Base-by-base conservation (phyloP, 805 yeast species). In the Saturnispora diversa region DNA sequence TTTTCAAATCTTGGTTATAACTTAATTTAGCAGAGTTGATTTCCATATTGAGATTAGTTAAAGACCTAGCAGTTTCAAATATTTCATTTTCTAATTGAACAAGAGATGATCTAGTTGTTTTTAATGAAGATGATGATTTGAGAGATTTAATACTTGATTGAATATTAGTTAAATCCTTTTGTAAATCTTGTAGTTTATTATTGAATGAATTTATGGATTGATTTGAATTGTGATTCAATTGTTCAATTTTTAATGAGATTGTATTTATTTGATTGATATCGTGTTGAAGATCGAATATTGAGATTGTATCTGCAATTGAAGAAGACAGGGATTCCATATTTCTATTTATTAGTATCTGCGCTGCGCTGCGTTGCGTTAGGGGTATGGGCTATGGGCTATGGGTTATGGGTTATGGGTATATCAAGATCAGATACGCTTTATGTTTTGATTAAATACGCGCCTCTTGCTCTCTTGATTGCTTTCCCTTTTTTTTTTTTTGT, bases 41-140 rank as follows among this genome's bases (percentile, higher is more conserved):
- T 50, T 63, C 65, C 51, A 72, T 68, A 28, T 65, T 58, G 34
- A 76, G 55, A 37, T 70, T 75, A 26, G 73, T 72, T 43, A 77
- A 59, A 20, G 62, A 68, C 47, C 71, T 74, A 3, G 80, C 80
- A 7, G 75, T 53, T 7, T 68, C 55, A 32, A 77, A 68, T 36
- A 76, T 74, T 27, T 63, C 54, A 30, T 63, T 64, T 46, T 74
- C 78, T 10, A 62, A 49, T 10, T 54, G 50, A 24, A 59, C 58
- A 12, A 66, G 50, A 12, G 60, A 59, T 1, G 49, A 43, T 26
- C 59, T 56, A 6, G 58, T 50, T n/a, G 60, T 61, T 17, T 48
- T 47, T 34, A 63, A 46, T 9, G 53, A 51, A 6, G 52, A 49
- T 8, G 66, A 59, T 5, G 47, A 34, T 35, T 56, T 58, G 11